Percentiles rank a stretch among this genome's conserved stretches.
Evolutionary conservation across 208 protist species (phyloP).

Genomic region (Tritrichomonas musculus): DNA sequence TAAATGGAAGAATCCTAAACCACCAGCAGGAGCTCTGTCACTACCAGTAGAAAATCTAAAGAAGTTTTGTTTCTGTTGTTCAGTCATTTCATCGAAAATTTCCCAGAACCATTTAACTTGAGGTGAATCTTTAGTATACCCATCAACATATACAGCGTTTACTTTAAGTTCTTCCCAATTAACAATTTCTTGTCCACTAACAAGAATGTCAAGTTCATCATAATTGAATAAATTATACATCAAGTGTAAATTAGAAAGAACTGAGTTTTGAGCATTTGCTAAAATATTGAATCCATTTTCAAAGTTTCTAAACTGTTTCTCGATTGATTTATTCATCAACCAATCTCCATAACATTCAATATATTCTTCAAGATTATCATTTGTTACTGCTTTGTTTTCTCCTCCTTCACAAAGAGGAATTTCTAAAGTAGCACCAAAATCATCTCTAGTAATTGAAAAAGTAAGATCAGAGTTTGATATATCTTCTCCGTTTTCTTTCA

Average conservation of each 20-base stretch:
- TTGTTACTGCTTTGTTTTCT: conserved; percentile 42
- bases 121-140: conserved; percentile 46
- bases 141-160: conserved; percentile 46
- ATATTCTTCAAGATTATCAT: conserved; percentile 49
- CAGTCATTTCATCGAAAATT: conserved; percentile 50
- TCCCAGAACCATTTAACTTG: conserved; percentile 57
- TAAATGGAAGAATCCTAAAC: not conserved
- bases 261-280: not conserved
- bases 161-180: not conserved
- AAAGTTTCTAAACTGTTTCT: not conserved
- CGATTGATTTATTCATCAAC: not conserved
- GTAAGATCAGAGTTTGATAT: not conserved
- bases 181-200: not conserved
- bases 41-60: conserved; percentile 58
- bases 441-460: conserved; percentile 32
- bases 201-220: conserved; percentile 13
- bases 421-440: conserved; percentile 29
- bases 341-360: conserved; percentile 38
- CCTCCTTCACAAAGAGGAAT: conserved; percentile 43
- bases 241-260: too few relatives aligned
- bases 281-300: not conserved
- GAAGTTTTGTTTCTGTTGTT: conserved; percentile 53
- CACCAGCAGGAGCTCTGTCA: conserved; percentile 29
- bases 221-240: not conserved
- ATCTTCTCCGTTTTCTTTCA: conserved; percentile 25